A percentile compares a stretch with the other conserved stretches of the same genome.
Evolutionary conservation across 257 asterid species (phyloP).

Genomic region (Handroanthus guayacan): DNA sequence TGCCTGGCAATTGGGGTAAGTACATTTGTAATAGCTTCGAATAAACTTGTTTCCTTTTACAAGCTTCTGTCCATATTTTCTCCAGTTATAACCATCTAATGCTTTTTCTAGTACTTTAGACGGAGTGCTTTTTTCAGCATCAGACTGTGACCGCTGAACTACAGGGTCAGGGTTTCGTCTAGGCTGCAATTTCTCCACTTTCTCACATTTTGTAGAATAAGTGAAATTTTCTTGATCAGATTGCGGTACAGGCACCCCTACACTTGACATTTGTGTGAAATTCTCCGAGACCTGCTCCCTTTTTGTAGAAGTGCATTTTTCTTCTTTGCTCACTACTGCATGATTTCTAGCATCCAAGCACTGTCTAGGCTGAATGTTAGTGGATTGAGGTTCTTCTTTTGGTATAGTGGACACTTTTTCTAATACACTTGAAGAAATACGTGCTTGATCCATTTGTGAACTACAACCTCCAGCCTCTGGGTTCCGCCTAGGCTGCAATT

Average conservation of each 20-base stretch:
- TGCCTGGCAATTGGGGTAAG: constrained; percentile 68
- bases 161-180: constrained; percentile 58
- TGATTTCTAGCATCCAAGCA: constrained; percentile 37
- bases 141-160: constrained; percentile 47
- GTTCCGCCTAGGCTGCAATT: constrained; percentile 52
- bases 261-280: constrained; percentile 33
- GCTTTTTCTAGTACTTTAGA: constrained; percentile 54
- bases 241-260: constrained; percentile 42
- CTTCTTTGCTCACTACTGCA: constrained; percentile 36
- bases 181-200: constrained; percentile 66
- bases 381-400: constrained; percentile 43
- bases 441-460: constrained; percentile 37
- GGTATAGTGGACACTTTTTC: constrained; percentile 30
- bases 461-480: constrained; percentile 39
- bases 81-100: constrained; percentile 90
- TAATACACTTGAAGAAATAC: constrained; percentile 18
- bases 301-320: constrained; percentile 24
- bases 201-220: constrained; percentile 46
- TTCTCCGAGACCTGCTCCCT: constrained; percentile 28
- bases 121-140: constrained; percentile 48
- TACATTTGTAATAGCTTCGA: constrained; percentile 92
- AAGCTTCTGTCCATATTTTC: constrained; percentile 95
- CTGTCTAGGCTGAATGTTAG: constrained; percentile 34
- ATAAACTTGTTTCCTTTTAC: constrained; percentile 84
- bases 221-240: constrained; percentile 39